A percentile compares a stretch with the other conserved stretches of the same genome.
phyloP scores from a whole-genome alignment of 2,329 filamentous ascomycete genomes.

The Stagonosporopsis cucurbitacearum region DNA sequence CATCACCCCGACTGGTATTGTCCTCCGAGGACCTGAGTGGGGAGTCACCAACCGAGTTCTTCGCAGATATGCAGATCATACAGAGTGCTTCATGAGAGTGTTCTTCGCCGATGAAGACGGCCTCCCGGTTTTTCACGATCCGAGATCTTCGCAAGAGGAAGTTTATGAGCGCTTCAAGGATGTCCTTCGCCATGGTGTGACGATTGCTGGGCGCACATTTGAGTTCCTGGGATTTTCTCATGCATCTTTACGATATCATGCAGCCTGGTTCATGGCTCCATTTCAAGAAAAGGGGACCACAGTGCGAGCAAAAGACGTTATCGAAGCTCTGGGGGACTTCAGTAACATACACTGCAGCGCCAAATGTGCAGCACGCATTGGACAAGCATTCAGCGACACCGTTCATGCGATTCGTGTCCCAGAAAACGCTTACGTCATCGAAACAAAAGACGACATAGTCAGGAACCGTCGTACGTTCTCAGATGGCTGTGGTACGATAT shows the following conservation, averaged over 20 bases:
- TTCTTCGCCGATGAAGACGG: constrained; percentile 78
- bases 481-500: constrained; percentile 81
- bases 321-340: constrained; percentile 47
- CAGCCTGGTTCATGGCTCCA: constrained; percentile 45
- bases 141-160: constrained; percentile 38
- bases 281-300: constrained; percentile 46
- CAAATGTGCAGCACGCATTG: constrained; percentile 66
- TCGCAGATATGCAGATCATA: constrained; percentile 31
- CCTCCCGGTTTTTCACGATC: constrained; percentile 65
- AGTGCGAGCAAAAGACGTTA: constrained; percentile 64
- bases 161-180: constrained; percentile 60
- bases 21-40: constrained; percentile 57
- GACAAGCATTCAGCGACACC: constrained; percentile 80
- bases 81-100: constrained; percentile 59
- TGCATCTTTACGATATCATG: constrained; percentile 39
- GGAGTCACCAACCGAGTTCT: constrained; percentile 62
- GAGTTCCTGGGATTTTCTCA: constrained; percentile 46
- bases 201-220: constrained; percentile 36
- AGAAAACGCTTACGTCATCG: constrained; percentile 57
- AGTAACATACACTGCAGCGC: constrained; percentile 60
- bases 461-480: constrained; percentile 70
- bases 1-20: constrained; percentile 49
- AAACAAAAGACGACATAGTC: constrained; percentile 60
- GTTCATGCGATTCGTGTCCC: constrained; percentile 64
- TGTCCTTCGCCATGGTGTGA: constrained; percentile 65